Percentiles rank a stretch among this genome's conserved stretches.
These are phyloP conservation scores for Eucalyptus marginata DNA, from an alignment of 345 rosid genomes.

Conservation along the genomic window DNA sequence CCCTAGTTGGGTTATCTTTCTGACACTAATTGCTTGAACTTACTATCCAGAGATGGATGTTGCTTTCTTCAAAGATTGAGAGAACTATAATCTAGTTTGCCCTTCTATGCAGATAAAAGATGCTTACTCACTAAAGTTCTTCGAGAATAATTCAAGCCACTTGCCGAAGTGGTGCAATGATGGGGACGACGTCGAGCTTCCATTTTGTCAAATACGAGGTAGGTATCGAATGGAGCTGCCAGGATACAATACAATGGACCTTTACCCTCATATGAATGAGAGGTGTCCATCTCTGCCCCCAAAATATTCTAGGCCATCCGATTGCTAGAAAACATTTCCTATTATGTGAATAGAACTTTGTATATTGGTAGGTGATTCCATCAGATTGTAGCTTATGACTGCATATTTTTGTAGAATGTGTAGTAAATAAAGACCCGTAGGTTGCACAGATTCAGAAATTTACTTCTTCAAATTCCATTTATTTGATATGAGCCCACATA, in stretches of 20 bases:
- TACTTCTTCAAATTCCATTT: not conserved
- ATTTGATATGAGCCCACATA: not conserved
- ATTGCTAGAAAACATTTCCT: slow-evolving; percentile 28
- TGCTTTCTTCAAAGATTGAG: not conserved
- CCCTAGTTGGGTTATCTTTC: not conserved
- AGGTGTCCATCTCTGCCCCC: slow-evolving; percentile 90
- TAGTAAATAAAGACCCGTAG: not conserved
- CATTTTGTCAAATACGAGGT: slow-evolving; percentile 84
- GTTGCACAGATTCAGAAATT: not conserved
- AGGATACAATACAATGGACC: slow-evolving; percentile 72
- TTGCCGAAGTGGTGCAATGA: slow-evolving; percentile 92
- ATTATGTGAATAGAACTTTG: too few species aligned
- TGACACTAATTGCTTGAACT: not conserved
- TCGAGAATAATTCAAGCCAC: slow-evolving; percentile 68
- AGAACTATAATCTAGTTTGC: not conserved
- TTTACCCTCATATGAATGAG: slow-evolving; percentile 87
- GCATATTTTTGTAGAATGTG: not conserved
- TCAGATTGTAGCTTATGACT: not conserved
- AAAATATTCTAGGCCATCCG: slow-evolving; percentile 47
- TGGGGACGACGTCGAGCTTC: slow-evolving; percentile 60
- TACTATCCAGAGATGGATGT: not conserved
- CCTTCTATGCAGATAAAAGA: slow-evolving; percentile 26
- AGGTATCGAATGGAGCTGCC: slow-evolving; percentile 95
- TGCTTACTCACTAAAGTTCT: slow-evolving; percentile 69
- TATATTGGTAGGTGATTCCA: not conserved